Percentiles rank a stretch among this genome's conserved stretches.
These are phyloP conservation scores for Fraxinus xanthoxyloides DNA, from an alignment of 305 asterid species.

Conservation along the genomic window DNA sequence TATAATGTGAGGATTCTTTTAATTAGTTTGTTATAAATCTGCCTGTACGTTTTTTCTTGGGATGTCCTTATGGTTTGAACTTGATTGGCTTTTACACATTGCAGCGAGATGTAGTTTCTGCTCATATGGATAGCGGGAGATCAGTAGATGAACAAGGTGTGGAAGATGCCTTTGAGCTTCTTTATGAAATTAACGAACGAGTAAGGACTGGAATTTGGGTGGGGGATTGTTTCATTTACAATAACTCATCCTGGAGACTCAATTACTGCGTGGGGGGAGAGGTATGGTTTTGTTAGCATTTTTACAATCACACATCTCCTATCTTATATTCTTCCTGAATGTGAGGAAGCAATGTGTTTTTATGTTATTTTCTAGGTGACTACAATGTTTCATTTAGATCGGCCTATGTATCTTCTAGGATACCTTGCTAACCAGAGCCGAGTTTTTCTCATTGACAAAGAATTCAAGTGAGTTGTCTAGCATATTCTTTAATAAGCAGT, in stretches of 20 bases:
- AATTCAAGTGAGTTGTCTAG: constrained; percentile 76
- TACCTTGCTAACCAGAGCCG: constrained; percentile 94
- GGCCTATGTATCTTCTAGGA: constrained; percentile 98
- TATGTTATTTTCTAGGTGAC: constrained; percentile 59
- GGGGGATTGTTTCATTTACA: constrained; percentile 63
- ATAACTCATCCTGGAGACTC: constrained; percentile 58
- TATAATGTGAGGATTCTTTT: constrained; percentile 31
- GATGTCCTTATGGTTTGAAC: neutral
- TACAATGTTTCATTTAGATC: constrained; percentile 96
- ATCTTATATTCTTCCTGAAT: constrained; percentile 6
- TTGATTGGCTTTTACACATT: constrained; percentile 16
- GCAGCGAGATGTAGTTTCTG: constrained; percentile 63
- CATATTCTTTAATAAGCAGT: constrained; percentile 8
- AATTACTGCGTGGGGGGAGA: constrained; percentile 72
- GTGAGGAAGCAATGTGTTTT: constrained; percentile 20
- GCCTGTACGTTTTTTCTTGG: constrained; percentile 23
- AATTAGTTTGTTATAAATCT: neutral
- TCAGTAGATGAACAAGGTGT: constrained; percentile 56
- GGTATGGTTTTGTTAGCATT: constrained; percentile 29
- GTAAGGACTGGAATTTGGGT: constrained; percentile 72
- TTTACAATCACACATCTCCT: neutral
- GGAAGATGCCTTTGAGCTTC: constrained; percentile 64
- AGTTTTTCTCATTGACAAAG: constrained; percentile 90
- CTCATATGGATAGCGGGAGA: constrained; percentile 58
- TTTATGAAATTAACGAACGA: constrained; percentile 60